A percentile compares a stretch with the other conserved stretches of the same genome.
Evolutionary conservation across 106 monocot genomes (phyloP).

Genomic region (Allium cepa): DNA sequence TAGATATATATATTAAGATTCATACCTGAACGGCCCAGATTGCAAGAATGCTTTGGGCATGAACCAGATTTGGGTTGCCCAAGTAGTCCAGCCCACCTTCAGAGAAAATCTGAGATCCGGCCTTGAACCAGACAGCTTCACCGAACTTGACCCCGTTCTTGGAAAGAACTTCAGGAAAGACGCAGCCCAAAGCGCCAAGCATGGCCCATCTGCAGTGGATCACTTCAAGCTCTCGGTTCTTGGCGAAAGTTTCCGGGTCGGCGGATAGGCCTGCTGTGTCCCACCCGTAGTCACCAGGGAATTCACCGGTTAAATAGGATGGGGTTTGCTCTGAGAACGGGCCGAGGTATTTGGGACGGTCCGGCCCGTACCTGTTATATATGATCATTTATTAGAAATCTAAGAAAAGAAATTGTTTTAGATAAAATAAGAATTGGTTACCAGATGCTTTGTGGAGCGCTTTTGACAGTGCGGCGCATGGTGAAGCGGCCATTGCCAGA

Average conservation of each 20-base stretch:
- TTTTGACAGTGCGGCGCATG: conserved; percentile 89
- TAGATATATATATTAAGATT: background rate
- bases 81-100: conserved; percentile 5
- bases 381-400: no score
- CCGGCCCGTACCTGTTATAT: conserved; percentile 6
- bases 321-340: conserved; percentile 10
- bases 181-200: conserved; percentile 6
- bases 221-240: conserved; percentile 7
- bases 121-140: conserved; percentile 6
- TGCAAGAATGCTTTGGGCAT: conserved; percentile 6
- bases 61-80: conserved; percentile 4
- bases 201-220: conserved; percentile 5
- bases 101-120: conserved; percentile 5
- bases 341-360: conserved; percentile 9
- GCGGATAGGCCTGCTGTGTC: conserved; percentile 1
- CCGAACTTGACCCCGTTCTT: conserved; percentile 8
- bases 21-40: conserved; percentile 7
- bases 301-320: conserved; percentile 1
- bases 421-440: conserved; percentile 7
- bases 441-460: conserved; percentile 80
- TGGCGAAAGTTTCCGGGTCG: conserved; percentile 5
- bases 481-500: conserved; percentile 51
- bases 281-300: conserved; percentile 8
- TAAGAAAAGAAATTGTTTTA: background rate
- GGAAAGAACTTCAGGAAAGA: conserved; percentile 5